These are phyloP conservation scores for Phyllosticta ampelicida DNA, from an alignment of 2,329 filamentous ascomycete genomes.

Conservation along the genomic window DNA sequence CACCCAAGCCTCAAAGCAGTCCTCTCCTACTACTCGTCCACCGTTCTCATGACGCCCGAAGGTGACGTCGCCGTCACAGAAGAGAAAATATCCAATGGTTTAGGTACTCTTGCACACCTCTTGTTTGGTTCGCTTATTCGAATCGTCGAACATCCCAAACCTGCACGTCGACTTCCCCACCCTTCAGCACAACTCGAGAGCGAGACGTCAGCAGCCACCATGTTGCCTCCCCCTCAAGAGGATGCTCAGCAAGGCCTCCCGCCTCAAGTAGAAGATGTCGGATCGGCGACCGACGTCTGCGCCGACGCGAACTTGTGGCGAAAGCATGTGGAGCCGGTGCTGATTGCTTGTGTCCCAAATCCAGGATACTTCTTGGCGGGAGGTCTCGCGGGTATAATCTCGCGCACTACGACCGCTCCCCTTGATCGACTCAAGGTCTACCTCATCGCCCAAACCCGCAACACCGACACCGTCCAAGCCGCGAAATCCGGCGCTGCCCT, in stretches of 20 bases:
- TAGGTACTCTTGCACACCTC: conserved; percentile 80
- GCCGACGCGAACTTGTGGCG: conserved; percentile 14
- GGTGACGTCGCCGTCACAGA: conserved; percentile 89
- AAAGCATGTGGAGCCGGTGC: conserved; percentile 32
- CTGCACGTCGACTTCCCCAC: conserved; percentile 17
- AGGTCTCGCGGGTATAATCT: conserved; percentile 87
- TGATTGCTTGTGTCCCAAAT: conserved; percentile 59
- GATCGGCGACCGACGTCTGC: conserved; percentile 13
- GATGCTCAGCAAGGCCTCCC: conserved; percentile 19
- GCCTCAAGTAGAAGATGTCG: conserved; percentile 17
- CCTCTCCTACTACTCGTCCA: conserved; percentile 81
- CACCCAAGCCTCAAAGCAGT: conserved; percentile 67
- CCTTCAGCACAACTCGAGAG: conserved; percentile 10
- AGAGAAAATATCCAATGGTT: conserved; percentile 77
- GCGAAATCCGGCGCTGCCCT: conserved; percentile 60
- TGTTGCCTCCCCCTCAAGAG: conserved; percentile 17
- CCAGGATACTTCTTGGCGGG: conserved; percentile 97
- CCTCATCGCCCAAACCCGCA: conserved; percentile 78
- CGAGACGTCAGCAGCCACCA: conserved; percentile 13
- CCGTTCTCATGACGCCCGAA: conserved; percentile 82
- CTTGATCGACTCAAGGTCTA: conserved; percentile 97
- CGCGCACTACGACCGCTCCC: conserved; percentile 87
- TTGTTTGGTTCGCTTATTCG: conserved; percentile 67
- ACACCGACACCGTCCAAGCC: conserved; percentile 49
- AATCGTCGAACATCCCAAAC: conserved; percentile 45